Evolutionary conservation across 2,329 filamentous ascomycete genomes (phyloP).

Genomic region (Stachybotrys chartarum): DNA sequence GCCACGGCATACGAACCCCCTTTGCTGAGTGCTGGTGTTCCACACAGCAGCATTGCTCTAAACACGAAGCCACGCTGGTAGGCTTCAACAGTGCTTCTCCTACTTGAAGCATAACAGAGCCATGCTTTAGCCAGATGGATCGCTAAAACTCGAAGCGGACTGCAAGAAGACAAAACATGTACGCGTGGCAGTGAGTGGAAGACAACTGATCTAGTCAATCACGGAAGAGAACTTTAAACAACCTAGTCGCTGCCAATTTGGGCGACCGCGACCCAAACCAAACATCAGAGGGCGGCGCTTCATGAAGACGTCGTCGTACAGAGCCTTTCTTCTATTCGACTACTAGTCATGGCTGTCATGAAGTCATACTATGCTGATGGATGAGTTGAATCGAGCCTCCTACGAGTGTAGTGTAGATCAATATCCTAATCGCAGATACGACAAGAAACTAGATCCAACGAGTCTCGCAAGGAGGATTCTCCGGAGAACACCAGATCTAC

Average conservation of each 20-base stretch:
- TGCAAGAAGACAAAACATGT: background rate
- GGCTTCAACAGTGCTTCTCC: too few relatives aligned
- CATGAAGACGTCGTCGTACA: too few relatives aligned
- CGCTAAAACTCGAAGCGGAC: background rate
- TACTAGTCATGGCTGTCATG: too few relatives aligned
- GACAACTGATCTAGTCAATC: background rate
- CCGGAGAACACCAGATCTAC: too few relatives aligned
- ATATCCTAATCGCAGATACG: background rate
- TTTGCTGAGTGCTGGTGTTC: background rate
- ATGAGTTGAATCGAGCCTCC: background rate
- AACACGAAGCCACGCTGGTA: too few relatives aligned
- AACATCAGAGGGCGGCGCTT: too few relatives aligned
- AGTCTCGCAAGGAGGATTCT: too few relatives aligned
- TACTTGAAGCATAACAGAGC: too few relatives aligned
- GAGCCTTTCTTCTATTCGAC: too few relatives aligned
- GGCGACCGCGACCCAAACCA: background rate
- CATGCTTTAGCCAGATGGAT: too few relatives aligned
- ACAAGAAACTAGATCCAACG: too few relatives aligned
- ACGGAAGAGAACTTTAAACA: background rate
- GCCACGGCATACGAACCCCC: background rate
- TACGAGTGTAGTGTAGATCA: background rate
- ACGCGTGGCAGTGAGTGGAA: background rate
- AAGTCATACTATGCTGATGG: background rate
- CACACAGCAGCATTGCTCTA: too few relatives aligned
- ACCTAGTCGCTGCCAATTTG: background rate